Evolutionary conservation across 192 early-diverging fungal genomes (phyloP), one percentile per base, ranked within the genome.

Genomic region (Podochytrium sp.): DNA sequence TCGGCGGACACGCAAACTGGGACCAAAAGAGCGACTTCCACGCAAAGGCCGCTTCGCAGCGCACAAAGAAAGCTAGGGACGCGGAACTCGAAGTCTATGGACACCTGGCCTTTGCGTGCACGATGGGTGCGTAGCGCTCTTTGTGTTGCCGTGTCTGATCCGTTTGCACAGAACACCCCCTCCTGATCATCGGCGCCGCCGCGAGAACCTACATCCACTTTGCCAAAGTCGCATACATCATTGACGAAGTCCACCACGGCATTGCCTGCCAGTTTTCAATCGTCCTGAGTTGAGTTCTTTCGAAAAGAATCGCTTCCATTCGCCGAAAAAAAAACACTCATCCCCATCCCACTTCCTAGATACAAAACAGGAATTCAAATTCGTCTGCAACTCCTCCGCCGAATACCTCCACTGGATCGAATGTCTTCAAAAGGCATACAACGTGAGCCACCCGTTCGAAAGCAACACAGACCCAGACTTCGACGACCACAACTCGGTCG

Each of bases 321-420:
- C n/a, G n/a, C n/a, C n/a, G n/a, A n/a, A 34, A 2, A 12, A 4
- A 38, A 34, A 5, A 6, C 2, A 4, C 58, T 60, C 58, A 34
- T 14, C 16, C 14, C 63, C 40, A 33, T 27, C 62, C 6, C 30
- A 14, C n/a, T 27, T 60, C 32, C n/a, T 10, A 71, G 57, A 71
- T 56, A 59, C 32, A 7, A 51, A 55, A 23, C 59, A 51, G 23
- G 72, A 74, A 64, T 60, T 63, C 34, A 62, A 30, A 51, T 74
- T 74, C 72, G 37, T 62, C 29, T 74, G 72, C 30, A 65, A 74
- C 49, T 64, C 72, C 10, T 74, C 72, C 14, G 34, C 41, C 42
- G 72, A 74, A n/a, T 74, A 74, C 58, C 61, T 64, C 18, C 72
- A 74, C 30, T 74, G 72, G 72, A 74, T 74, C 30, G 52, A 47